Evolutionary conservation across 768 basidiomycete species (phyloP).

Genomic region (Hygrophorus pudorinus): DNA sequence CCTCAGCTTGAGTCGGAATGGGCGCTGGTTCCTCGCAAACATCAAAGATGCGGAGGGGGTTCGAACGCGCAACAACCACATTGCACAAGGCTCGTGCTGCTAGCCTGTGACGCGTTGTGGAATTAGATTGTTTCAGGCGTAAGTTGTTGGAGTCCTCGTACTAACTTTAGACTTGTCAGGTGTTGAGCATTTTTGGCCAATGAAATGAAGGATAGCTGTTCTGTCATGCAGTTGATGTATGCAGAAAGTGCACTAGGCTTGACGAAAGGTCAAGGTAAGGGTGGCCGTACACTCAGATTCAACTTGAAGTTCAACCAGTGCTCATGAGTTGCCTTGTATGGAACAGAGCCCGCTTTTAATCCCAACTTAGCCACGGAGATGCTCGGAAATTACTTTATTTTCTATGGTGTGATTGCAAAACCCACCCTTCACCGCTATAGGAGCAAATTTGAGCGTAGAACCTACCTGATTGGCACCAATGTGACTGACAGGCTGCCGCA

Average conservation of each 20-base stretch:
- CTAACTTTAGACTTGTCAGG: constrained; percentile 63
- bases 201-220: too few relatives aligned
- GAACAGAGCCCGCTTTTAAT: not conserved
- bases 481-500: not conserved
- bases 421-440: not conserved
- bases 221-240: too few relatives aligned
- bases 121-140: constrained; percentile 23
- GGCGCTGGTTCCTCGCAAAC: constrained; percentile 63
- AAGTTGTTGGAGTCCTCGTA: constrained; percentile 61
- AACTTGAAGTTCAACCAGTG: too few relatives aligned
- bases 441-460: not conserved
- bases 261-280: not conserved
- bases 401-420: not conserved
- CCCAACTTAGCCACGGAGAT: not conserved
- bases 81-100: constrained; percentile 60
- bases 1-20: constrained; percentile 44
- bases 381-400: not conserved
- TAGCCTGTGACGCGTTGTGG: constrained; percentile 32
- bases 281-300: not conserved
- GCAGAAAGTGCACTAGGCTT: too few relatives aligned
- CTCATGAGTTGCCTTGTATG: not conserved
- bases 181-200: too few relatives aligned
- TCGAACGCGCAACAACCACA: constrained; percentile 80
- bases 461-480: not conserved
- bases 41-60: constrained; percentile 78